Conservation (phyloP, 1,139 yeast species). For the Hemisphaericaspora subhashii region DNA sequence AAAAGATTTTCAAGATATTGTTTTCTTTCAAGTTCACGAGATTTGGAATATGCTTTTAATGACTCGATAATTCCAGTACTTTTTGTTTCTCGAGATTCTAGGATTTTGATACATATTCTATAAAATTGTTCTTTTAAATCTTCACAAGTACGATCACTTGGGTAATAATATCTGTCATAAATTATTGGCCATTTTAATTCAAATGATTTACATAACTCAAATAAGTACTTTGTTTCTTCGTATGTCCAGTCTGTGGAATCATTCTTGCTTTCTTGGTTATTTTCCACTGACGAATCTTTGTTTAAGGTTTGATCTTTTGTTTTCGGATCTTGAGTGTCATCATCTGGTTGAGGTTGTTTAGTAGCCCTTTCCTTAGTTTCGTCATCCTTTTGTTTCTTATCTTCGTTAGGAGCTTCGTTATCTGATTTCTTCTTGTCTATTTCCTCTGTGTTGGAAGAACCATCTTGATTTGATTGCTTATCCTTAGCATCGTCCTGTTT, state of each 20-base stretch:
- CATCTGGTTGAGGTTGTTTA: too few species aligned
- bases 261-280: constrained; percentile 8
- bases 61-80: constrained; percentile 50
- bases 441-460: too few species aligned
- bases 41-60: constrained; percentile 57
- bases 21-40: constrained; percentile 75
- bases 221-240: constrained; percentile 74
- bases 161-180: constrained; percentile 64
- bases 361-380: too few species aligned
- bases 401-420: too few species aligned
- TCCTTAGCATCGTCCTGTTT: too few species aligned
- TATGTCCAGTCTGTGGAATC: constrained; percentile 54
- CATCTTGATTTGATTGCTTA: too few species aligned
- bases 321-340: too few species aligned
- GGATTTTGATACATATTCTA: constrained; percentile 37
- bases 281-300: too few species aligned
- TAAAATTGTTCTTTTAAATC: constrained; percentile 86
- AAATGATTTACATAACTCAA: constrained; percentile 67
- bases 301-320: too few species aligned
- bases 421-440: too few species aligned
- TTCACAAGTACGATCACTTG: constrained; percentile 51
- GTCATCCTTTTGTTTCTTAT: too few species aligned
- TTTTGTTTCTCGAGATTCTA: constrained; percentile 48
- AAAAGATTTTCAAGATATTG: constrained; percentile 74
- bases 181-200: constrained; percentile 90